Conservation (phyloP, 768 basidiomycete species). For the Tubosaeta brunneosetosa region DNA sequence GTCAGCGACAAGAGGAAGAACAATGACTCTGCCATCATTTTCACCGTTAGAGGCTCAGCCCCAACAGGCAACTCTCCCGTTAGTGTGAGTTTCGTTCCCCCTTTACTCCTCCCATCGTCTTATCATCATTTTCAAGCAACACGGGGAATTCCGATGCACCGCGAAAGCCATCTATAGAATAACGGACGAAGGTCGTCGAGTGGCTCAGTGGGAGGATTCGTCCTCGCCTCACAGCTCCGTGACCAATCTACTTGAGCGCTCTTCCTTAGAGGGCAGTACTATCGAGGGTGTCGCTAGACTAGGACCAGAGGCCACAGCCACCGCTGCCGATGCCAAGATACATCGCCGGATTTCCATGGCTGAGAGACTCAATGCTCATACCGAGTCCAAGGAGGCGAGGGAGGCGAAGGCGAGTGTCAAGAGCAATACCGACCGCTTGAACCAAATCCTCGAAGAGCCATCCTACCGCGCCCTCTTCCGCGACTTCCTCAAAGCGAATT, state of each 20-base stretch:
- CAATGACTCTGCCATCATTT: conserved; percentile 89
- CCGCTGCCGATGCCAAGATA: conserved; percentile 55
- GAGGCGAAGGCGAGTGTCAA: conserved; percentile 58
- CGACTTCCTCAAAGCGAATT: conserved; percentile 89
- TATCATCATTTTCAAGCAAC: conserved; percentile 51
- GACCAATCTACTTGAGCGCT: conserved; percentile 56
- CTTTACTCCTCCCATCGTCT: conserved; percentile 1
- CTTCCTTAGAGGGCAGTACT: conserved; percentile 48
- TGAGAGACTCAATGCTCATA: conserved; percentile 55
- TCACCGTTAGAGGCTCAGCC: conserved; percentile 80
- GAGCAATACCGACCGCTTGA: conserved; percentile 87
- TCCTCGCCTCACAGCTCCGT: conserved; percentile 63
- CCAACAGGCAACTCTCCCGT: conserved; percentile 73
- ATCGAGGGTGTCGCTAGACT: conserved; percentile 21
- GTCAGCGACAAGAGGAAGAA: conserved; percentile 91
- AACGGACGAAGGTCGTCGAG: conserved; percentile 83
- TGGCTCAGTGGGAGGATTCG: conserved; percentile 78
- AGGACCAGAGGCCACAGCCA: conserved; percentile 25
- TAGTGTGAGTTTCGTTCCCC: conserved; percentile 44
- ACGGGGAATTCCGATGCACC: conserved; percentile 95
- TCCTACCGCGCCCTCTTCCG: conserved; percentile 86
- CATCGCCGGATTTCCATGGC: conserved; percentile 76
- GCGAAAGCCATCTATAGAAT: conserved; percentile 93
- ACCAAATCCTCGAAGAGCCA: conserved; percentile 91
- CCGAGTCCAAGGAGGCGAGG: conserved; percentile 47